phyloP scores from a whole-genome alignment of 1,139 yeast species.

The Pichia kudriavzevii region DNA sequence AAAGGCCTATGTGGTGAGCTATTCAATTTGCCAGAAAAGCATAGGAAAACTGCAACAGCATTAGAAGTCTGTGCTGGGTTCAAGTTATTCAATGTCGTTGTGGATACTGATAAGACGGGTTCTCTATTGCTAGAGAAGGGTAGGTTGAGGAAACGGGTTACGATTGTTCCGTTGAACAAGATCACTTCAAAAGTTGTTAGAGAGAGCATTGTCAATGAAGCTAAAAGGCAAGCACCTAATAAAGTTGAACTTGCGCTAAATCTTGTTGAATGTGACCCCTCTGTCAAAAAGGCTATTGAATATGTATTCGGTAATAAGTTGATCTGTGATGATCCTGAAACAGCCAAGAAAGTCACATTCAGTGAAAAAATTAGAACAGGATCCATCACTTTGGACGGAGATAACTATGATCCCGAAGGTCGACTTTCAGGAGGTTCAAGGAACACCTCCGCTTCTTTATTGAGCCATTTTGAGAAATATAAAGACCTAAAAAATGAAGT shows the following conservation, averaged over 20 bases:
- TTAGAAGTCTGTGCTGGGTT: constrained; percentile 95
- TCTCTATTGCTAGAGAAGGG: constrained; percentile 76
- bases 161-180: constrained; percentile 87
- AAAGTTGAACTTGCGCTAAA: constrained; percentile 84
- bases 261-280: constrained; percentile 64
- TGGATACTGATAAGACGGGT: constrained; percentile 80
- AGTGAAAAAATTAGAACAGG: constrained; percentile 72
- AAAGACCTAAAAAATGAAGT: constrained; percentile 44
- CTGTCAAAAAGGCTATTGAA: constrained; percentile 77
- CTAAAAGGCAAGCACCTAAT: constrained; percentile 67
- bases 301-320: constrained; percentile 85
- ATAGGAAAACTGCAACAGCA: constrained; percentile 66
- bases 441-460: constrained; percentile 47
- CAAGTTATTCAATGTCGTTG: constrained; percentile 80
- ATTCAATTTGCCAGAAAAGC: constrained; percentile 54
- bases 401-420: constrained; percentile 92
- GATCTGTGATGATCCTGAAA: constrained; percentile 77
- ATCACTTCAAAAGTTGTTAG: constrained; percentile 53
- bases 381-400: constrained; percentile 92
- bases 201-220: constrained; percentile 40
- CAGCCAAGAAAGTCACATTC: constrained; percentile 84
- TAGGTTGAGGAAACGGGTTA: constrained; percentile 70
- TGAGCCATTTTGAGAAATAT: constrained; percentile 62
- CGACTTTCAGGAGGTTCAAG: constrained; percentile 94
- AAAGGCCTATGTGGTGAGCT: constrained; percentile 89